phyloP scores from a whole-genome alignment of 345 rosid species.

The Hypericum androsaemum region DNA sequence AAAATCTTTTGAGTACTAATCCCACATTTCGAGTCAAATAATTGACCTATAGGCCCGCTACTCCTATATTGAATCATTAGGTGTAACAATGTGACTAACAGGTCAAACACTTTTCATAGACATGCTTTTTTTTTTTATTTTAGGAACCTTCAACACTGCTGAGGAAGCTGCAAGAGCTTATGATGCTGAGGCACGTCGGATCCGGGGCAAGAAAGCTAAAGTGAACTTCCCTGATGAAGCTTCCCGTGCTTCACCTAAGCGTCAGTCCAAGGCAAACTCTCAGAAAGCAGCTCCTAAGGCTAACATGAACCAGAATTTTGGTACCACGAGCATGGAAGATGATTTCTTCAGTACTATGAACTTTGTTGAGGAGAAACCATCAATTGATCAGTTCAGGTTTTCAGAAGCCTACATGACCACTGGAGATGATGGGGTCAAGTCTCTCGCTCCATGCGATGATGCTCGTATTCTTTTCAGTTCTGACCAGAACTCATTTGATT shows the following conservation, averaged over 20 bases:
- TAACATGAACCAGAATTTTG: constrained; percentile 30
- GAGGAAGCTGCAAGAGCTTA: constrained; percentile 5
- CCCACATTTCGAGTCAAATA: no score
- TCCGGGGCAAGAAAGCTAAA: constrained; percentile 14
- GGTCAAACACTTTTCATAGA: no score
- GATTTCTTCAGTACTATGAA: constrained; percentile 37
- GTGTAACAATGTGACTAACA: no score
- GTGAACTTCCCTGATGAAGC: constrained; percentile 11
- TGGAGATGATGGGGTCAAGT: constrained; percentile 21
- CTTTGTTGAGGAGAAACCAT: constrained; percentile 61
- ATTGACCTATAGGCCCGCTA: no score
- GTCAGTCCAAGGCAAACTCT: constrained; percentile 31
- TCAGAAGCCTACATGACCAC: constrained; percentile 20
- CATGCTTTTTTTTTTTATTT: no score
- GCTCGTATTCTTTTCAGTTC: constrained; percentile 48
- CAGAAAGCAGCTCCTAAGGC: constrained; percentile 33
- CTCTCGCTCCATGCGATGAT: constrained; percentile 29
- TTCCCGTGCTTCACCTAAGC: constrained; percentile 6
- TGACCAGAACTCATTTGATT: constrained; percentile 69
- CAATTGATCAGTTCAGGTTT: constrained; percentile 35
- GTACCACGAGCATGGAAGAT: constrained; percentile 31
- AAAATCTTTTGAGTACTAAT: no score
- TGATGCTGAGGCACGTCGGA: constrained; percentile 4
- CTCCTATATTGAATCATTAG: no score
- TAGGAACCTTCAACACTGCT: constrained; percentile 4